Base-by-base conservation (phyloP, 306 rosid species). In the Inga laurina region DNA sequence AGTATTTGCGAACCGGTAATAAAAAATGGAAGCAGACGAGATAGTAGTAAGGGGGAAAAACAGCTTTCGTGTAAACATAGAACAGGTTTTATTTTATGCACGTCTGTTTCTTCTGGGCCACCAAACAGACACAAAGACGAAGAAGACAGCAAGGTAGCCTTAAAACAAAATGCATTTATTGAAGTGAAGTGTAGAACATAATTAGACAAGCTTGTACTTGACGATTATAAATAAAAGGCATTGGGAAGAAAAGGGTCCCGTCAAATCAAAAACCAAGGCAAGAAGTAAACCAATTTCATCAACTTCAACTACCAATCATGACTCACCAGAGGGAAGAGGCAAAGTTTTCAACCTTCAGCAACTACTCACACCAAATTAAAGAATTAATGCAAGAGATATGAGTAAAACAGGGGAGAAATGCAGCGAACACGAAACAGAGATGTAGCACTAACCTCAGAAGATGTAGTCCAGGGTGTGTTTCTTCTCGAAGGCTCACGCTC, bases 321-420 rank as follows among this genome's bases (percentile, higher is more conserved):
- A 72, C 76, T 49, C 49, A 62, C 64, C 74, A 82, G 75, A 39
- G 30, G 9, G 65, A 74, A 68, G 69, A 81, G 76, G 49, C 48
- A 24, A 52, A 68, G 78, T 83, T 43, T 83, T 84, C 85, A 78
- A 85, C 82, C 80, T 82, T 85, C 88, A 46, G 82, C 85, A 89
- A 90, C 97, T 70, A 90, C 91, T 86, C 77, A 15, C 80, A 90
- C 93, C 84, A 86, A 92, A 91, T 14, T 46, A 14, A 7, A 68
- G 65, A 83, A 84, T 66, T 24, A 81, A 48, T 73, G 43, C 8
- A 73, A 73, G 81, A 74, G 80, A 85, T 10, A 84, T 46, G 64
- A 72, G 27, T 32, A 81, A 71, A 77, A 72, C 48, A 61, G 65
- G 37, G 75, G 80, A 78, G 83, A 76, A 86, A 86, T 22, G 83